A percentile compares a stretch with the other conserved stretches of the same genome.
These are phyloP conservation scores for Pseudozyma pruni DNA, from an alignment of 1,284 basidiomycete species.

Conservation along the genomic window DNA sequence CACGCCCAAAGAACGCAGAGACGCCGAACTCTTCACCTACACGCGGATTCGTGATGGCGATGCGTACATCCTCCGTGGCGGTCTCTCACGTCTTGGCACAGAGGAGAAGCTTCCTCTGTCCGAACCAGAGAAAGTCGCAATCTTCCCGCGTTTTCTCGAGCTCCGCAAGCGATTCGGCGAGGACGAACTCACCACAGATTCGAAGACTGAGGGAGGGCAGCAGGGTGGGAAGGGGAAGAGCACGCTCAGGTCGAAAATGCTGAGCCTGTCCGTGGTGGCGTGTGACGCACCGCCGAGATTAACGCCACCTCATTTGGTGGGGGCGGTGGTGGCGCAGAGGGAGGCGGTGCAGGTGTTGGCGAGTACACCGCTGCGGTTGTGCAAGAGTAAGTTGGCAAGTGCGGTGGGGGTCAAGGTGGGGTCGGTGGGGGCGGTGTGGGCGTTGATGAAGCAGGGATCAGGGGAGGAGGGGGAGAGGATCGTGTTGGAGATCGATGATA, in stretches of 20 bases:
- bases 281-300: conserved; percentile 1
- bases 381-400: conserved; percentile 38
- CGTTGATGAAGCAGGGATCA: conserved; percentile 27
- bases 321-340: conserved; percentile 1
- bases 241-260: conserved; percentile 38
- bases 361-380: conserved; percentile 49
- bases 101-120: conserved; percentile 2
- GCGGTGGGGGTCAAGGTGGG: conserved; percentile 15
- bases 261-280: conserved; percentile 15
- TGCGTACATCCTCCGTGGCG: conserved; percentile 27
- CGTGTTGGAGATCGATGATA: conserved; percentile 46
- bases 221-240: not conserved
- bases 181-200: not conserved
- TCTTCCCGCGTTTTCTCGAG: conserved; percentile 33
- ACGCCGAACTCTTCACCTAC: conserved; percentile 78
- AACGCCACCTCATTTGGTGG: not conserved
- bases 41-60: conserved; percentile 23
- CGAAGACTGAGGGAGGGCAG: too few relatives aligned
- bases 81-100: not conserved
- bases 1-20: conserved; percentile 78
- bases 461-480: conserved; percentile 14
- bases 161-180: conserved; percentile 27
- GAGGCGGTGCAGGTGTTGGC: conserved; percentile 19
- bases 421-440: conserved; percentile 38
- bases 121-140: not conserved